Evolutionary conservation across 208 protist species (phyloP), one percentile per base, ranked within the genome.

Genomic region (Wallacemonas sp.): DNA sequence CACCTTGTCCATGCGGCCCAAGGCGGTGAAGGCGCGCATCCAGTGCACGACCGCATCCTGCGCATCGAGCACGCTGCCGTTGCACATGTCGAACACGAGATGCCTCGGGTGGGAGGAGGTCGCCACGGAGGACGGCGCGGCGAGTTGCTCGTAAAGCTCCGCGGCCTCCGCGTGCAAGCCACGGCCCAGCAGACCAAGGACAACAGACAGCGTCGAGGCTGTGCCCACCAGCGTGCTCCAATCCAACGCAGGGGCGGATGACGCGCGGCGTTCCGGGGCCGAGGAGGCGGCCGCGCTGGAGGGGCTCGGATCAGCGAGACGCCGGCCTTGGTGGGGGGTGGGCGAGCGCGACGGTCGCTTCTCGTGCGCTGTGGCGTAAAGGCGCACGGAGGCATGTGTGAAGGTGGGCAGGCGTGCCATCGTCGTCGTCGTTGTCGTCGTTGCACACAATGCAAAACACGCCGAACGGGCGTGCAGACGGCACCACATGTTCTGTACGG

Each of bases 1-100:
- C 18, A 92, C 85, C 48, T 77, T 74, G 26, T 90, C 72, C 73
- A 92, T 87, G 12, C 79, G 70, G 4, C 89, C 89, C 5, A 89
- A 45, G 18, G 76, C 72, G 7, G 77, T 81, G 81, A 90, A 95
- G 11, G 77, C 65, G 28, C 86, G 80, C 75, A 91, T 88, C 44
- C 89, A 71, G 57, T 63, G 67, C 23, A 89, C 28, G 22, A 77
- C 49, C 29, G 76, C 67, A 28, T 92, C 84, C 1, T 85, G 76
- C n/a, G 75, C 82, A 7, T 87, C 75, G 11, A 64, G 18, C 1
- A 55, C 62, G 20, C 50, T 65, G 23, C 72, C 79, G 31, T 57
- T 61, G 52, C 78, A 78, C 63, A 87, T 80, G 45, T 85, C 75
- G 2, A 67, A 7, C 38, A 91, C 67, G 26, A 77, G 67, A 54